A percentile compares a stretch with the other conserved stretches of the same genome.
Evolutionary conservation across 1,139 yeast genomes (phyloP).

Genomic region (Nakaseomyces bracarensis): DNA sequence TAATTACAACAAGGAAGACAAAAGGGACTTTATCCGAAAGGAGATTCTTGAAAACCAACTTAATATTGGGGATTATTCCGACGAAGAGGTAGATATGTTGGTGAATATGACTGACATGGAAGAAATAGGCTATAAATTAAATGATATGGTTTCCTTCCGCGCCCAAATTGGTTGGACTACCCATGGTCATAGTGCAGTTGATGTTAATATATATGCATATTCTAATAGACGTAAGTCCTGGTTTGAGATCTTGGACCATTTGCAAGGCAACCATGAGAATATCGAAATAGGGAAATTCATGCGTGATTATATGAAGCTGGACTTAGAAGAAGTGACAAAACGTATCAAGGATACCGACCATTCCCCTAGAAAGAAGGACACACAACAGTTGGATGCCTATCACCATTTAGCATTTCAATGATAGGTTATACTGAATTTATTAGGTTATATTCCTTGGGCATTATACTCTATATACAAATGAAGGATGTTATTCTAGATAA

Average conservation of each 20-base stretch:
- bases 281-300: conserved; percentile 70
- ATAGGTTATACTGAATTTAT: neutral
- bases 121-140: conserved; percentile 37
- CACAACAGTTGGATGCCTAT: neutral
- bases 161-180: conserved; percentile 85
- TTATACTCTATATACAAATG: no score
- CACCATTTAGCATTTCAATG: neutral
- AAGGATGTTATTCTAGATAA: no score
- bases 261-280: conserved; percentile 77
- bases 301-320: conserved; percentile 49
- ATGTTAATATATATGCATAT: conserved; percentile 73
- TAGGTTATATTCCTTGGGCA: neutral
- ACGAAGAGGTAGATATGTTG: conserved; percentile 40
- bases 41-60: conserved; percentile 49
- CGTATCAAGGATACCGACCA: conserved; percentile 41
- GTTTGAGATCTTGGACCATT: conserved; percentile 37
- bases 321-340: conserved; percentile 45
- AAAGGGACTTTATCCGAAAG: conserved; percentile 39
- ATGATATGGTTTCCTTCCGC: conserved; percentile 56
- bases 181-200: conserved; percentile 85
- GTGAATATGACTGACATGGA: conserved; percentile 20
- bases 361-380: conserved; percentile 27
- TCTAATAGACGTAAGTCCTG: conserved; percentile 44
- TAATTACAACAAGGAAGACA: conserved; percentile 29
- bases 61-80: conserved; percentile 49